Evolutionary conservation across 2,329 filamentous ascomycete species (phyloP).

Genomic region (Colletotrichum aenigma): DNA sequence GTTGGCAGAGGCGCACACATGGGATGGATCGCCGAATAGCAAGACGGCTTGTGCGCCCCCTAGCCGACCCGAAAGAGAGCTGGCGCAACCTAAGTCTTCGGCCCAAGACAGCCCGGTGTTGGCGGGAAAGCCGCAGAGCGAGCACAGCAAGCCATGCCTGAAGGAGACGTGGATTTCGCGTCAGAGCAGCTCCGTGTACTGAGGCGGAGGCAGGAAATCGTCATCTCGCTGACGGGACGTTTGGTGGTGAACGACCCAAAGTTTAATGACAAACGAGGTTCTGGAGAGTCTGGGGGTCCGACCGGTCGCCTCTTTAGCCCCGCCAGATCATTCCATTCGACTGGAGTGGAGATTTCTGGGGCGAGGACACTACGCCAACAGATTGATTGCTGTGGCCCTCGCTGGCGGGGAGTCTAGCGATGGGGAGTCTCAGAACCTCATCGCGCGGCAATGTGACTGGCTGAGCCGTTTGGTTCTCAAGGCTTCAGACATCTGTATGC

Average conservation of each 20-base stretch:
- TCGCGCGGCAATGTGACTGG: background rate
- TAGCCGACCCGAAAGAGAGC: background rate
- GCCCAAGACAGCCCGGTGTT: background rate
- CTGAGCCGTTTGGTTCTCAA: background rate
- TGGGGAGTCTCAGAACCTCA: background rate
- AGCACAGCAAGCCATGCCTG: background rate
- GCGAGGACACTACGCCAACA: background rate
- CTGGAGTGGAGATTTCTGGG: conserved; percentile 3
- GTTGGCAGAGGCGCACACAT: background rate
- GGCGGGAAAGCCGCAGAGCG: background rate
- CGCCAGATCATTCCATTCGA: conserved; percentile 1
- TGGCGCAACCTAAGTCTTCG: background rate
- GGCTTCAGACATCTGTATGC: background rate
- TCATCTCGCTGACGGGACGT: background rate
- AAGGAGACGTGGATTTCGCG: background rate
- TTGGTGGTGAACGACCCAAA: background rate
- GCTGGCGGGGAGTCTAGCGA: background rate
- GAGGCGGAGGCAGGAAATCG: background rate
- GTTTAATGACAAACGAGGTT: background rate
- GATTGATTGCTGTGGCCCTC: conserved; percentile 2
- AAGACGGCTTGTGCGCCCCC: background rate
- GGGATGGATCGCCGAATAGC: background rate
- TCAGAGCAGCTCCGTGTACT: background rate
- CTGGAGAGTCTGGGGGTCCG: background rate
- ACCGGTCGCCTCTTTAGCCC: background rate